Evolutionary conservation across 78 protist genomes (phyloP).

Genomic region (Dictyostelium purpureum): DNA sequence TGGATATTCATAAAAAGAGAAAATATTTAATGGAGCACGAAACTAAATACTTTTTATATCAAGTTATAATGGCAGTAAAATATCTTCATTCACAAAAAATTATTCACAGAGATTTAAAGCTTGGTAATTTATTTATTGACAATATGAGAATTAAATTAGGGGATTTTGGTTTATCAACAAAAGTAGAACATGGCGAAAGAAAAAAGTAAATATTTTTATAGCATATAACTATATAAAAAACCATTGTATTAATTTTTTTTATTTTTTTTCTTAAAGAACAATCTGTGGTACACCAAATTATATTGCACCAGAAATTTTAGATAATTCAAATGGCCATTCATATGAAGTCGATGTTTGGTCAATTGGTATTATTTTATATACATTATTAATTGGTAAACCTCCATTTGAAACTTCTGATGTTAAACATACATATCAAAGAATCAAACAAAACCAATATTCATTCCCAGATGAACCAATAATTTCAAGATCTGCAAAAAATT

Average conservation of each 20-base stretch:
- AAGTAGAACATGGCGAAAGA: constrained; percentile 91
- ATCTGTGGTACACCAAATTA: constrained; percentile 99
- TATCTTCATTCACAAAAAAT: constrained; percentile 66
- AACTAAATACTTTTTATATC: constrained; percentile 65
- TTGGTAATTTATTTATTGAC: constrained; percentile 94
- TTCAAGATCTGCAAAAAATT: constrained; percentile 74
- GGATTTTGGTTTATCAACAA: constrained; percentile 98
- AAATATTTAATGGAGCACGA: constrained; percentile 36
- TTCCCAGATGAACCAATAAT: constrained; percentile 85
- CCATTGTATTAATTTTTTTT: neutral
- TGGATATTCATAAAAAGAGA: constrained; percentile 75
- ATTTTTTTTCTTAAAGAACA: constrained; percentile 74
- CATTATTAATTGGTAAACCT: constrained; percentile 96
- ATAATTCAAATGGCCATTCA: constrained; percentile 84
- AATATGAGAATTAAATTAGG: constrained; percentile 93
- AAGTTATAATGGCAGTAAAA: constrained; percentile 73
- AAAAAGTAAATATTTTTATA: constrained; percentile 66
- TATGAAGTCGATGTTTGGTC: constrained; percentile 96
- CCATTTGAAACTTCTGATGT: constrained; percentile 97
- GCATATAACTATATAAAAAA: neutral
- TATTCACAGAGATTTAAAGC: constrained; percentile 86
- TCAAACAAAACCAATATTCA: constrained; percentile 77
- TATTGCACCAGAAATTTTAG: constrained; percentile 98
- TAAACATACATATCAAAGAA: constrained; percentile 92
- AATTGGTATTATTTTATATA: constrained; percentile 96